These are phyloP conservation scores for Hirschfeldia incana DNA, from an alignment of 345 rosid species.

Conservation along the genomic window DNA sequence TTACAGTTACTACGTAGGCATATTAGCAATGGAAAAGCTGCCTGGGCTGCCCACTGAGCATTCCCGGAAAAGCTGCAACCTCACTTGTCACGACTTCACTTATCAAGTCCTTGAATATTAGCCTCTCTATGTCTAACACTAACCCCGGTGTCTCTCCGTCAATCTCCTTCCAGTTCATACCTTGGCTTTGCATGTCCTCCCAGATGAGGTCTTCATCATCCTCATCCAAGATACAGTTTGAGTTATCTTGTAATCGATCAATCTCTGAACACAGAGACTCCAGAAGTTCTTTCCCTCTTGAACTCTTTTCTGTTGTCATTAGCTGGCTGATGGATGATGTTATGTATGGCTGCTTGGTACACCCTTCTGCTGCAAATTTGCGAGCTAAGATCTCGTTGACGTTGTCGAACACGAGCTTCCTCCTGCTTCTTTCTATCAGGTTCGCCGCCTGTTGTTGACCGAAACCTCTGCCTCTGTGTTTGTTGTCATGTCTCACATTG, in stretches of 20 bases:
- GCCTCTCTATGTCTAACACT: not conserved
- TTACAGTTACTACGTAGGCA: conserved; percentile 33
- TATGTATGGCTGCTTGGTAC: conserved; percentile 39
- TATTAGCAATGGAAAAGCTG: conserved; percentile 52
- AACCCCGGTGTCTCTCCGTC: not conserved
- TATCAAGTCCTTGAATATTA: conserved; percentile 22
- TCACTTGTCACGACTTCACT: conserved; percentile 46
- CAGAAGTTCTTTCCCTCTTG: conserved; percentile 50
- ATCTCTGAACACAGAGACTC: conserved; percentile 64
- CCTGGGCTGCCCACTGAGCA: conserved; percentile 47
- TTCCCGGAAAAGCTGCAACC: conserved; percentile 39
- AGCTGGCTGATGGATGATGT: conserved; percentile 28
- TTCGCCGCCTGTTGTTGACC: conserved; percentile 35
- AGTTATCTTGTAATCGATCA: conserved; percentile 53
- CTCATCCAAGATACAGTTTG: conserved; percentile 50
- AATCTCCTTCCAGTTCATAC: not conserved
- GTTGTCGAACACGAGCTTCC: conserved; percentile 74
- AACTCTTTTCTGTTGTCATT: conserved; percentile 35
- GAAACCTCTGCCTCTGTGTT: conserved; percentile 32
- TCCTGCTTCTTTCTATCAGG: conserved; percentile 45
- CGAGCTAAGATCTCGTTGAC: conserved; percentile 62
- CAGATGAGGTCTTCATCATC: conserved; percentile 52
- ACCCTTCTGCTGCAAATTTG: conserved; percentile 44
- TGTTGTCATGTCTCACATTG: conserved; percentile 35
- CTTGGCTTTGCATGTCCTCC: conserved; percentile 42